These are phyloP conservation scores for Tylopilus sp. DNA, from an alignment of 768 basidiomycete species.

Conservation along the genomic window DNA sequence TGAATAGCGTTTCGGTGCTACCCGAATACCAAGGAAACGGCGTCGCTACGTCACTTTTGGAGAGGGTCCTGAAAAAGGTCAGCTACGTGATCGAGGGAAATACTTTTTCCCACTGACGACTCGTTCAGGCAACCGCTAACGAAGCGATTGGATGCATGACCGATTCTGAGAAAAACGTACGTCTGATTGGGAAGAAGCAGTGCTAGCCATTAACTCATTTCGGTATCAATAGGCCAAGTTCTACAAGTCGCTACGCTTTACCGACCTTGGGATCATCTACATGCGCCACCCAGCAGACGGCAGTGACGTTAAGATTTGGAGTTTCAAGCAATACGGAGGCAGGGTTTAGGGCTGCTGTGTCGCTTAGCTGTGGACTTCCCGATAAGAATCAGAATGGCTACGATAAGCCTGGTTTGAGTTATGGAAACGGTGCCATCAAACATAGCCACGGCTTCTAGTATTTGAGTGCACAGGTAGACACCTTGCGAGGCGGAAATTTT, in stretches of 20 bases:
- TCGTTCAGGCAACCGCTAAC: not conserved
- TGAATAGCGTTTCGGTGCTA: conserved; percentile 1
- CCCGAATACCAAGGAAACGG: conserved; percentile 3
- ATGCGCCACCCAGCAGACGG: not conserved
- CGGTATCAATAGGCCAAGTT: not conserved
- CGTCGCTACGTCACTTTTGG: not conserved
- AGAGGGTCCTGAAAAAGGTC: conserved; percentile 1
- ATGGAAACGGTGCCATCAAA: not conserved
- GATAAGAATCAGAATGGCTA: not conserved
- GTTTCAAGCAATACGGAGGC: conserved; percentile 1
- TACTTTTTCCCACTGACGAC: not conserved
- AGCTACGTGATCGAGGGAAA: not conserved
- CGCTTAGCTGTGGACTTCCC: not conserved
- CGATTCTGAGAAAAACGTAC: conserved; percentile 4
- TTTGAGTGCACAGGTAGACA: not conserved
- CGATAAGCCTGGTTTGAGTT: not conserved
- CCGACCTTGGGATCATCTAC: not conserved
- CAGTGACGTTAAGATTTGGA: not conserved
- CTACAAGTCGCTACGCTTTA: not conserved
- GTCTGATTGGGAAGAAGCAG: not conserved
- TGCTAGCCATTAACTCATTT: not conserved
- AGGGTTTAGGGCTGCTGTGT: not conserved
- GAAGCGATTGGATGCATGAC: conserved; percentile 1
- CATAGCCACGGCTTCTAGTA: not conserved
- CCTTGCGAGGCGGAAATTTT: not conserved